phyloP scores from a whole-genome alignment of 2,329 filamentous ascomycete genomes.

The Colletotrichum sp. region DNA sequence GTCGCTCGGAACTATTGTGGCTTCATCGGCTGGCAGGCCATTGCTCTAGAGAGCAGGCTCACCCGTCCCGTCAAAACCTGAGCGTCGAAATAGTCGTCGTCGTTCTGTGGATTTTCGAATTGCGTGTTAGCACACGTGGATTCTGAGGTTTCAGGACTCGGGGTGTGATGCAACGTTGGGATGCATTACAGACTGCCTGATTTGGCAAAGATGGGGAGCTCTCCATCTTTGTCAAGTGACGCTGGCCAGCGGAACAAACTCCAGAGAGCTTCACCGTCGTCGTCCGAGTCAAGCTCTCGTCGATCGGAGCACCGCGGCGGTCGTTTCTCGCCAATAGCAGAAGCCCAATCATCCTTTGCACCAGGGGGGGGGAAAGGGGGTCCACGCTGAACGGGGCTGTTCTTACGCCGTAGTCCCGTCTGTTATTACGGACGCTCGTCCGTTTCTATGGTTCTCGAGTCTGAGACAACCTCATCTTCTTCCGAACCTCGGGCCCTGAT shows the following conservation, averaged over 20 bases:
- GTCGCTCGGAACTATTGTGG: conserved; percentile 3
- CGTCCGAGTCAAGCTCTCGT: conserved; percentile 15
- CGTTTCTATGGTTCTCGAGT: not conserved
- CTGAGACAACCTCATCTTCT: conserved; percentile 3
- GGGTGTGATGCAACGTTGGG: not conserved
- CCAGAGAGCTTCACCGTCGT: not conserved
- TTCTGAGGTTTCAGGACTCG: conserved; percentile 8
- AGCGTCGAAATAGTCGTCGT: not conserved
- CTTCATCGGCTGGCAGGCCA: not conserved
- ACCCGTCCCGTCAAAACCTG: not conserved
- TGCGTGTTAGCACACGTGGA: not conserved
- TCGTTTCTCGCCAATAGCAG: not conserved
- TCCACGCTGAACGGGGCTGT: not conserved
- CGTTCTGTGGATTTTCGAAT: not conserved
- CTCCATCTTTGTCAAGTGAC: not conserved
- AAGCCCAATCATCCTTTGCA: not conserved
- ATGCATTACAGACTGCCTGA: not conserved
- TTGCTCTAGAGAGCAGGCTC: not conserved
- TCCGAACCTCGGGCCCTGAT: not conserved
- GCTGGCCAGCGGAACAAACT: not conserved
- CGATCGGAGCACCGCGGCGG: not conserved
- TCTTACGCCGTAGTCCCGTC: not conserved
- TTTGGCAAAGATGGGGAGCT: not conserved
- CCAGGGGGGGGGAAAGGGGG: not conserved
- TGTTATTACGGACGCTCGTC: conserved; percentile 11